Percentiles rank a stretch among this genome's conserved stretches.
Conservation (phyloP, 495 filamentous ascomycete species). For the Hyaloscypha finlandica region DNA sequence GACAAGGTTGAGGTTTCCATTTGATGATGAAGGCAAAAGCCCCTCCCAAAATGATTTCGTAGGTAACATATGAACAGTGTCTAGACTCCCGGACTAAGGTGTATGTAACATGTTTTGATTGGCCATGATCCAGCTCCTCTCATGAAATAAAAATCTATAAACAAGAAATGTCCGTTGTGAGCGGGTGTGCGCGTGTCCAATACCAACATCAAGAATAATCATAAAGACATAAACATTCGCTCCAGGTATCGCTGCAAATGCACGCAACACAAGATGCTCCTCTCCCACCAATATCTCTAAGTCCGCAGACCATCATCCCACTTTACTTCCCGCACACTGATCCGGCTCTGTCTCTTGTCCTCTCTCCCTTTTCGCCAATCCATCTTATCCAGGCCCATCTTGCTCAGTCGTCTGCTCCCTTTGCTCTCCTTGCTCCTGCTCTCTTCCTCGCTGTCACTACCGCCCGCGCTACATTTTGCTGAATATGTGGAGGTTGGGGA, state of each 20-base stretch:
- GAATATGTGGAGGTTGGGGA: constrained; percentile 26
- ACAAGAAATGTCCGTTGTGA: not conserved
- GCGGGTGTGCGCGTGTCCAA: not conserved
- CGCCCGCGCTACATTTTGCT: constrained; percentile 24
- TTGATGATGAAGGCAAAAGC: not conserved
- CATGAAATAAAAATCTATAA: not conserved
- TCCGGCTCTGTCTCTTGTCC: constrained; percentile 19
- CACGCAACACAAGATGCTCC: not conserved
- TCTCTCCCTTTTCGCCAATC: constrained; percentile 27
- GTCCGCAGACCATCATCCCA: constrained; percentile 19
- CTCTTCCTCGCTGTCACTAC: constrained; percentile 26
- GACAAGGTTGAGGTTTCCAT: not conserved
- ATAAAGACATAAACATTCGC: constrained; percentile 6
- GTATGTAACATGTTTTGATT: not conserved
- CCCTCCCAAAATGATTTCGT: not conserved
- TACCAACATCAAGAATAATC: constrained; percentile 8
- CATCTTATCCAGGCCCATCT: constrained; percentile 24
- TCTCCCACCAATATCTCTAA: constrained; percentile 1
- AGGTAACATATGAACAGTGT: not conserved
- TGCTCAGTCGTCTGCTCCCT: constrained; percentile 25
- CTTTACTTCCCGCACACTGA: constrained; percentile 30
- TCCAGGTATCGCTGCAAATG: not conserved
- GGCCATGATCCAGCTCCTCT: not conserved
- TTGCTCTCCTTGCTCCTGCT: constrained; percentile 50
- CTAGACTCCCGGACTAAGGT: not conserved